Base-by-base conservation (phyloP, 768 basidiomycete species). In the Auricularia heimuer region DNA sequence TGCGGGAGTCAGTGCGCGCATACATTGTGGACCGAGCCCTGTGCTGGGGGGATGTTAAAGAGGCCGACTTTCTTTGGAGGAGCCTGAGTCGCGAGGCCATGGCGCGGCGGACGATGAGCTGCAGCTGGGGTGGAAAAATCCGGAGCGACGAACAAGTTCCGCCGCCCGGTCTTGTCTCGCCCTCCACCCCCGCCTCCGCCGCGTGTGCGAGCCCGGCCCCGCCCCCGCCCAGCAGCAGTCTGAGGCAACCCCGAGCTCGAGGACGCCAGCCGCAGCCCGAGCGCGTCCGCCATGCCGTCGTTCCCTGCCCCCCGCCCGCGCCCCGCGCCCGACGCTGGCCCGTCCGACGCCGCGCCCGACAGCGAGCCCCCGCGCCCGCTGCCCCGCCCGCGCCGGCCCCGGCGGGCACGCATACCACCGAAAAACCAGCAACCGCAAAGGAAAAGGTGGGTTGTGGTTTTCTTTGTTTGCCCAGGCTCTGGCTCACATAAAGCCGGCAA, bases 11-110 rank as follows among this genome's bases (percentile, higher is more conserved):
- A 37, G 34, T 1, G 39, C 39, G 12, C 10, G 60, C 80, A 58
- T 67, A 89, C 91, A 68, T 83, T 83, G 64, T 89, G 86, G 64
- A 85, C 81, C 7, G 91, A 89, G 21, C 86, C 84, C 6, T 74
- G 79, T 3, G 87, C 83, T n/a, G 91, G 88, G 54, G 79, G 82
- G 62, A 93, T 78, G 73, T 86, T 90, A 61, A 87, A 85, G n/a
- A 93, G 82, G 44, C 74, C 73, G n/a, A 77, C 71, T n/a, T 83
- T 83, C 54, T 85, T 77, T 54, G 83, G 73, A 67, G 63, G 37
- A 70, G 69, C 61, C 71, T 69, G 61, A 77, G 71, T 61, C 75
- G 75, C 29, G 78, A 34, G 34, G 71, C 65, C 47, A 51, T 51
- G 47, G 47, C 12, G 39, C 24, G 39, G 1, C 39, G 39, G 29